Conservation (phyloP, 2,329 filamentous ascomycete species). For the Thermothelomyces thermophilus region DNA sequence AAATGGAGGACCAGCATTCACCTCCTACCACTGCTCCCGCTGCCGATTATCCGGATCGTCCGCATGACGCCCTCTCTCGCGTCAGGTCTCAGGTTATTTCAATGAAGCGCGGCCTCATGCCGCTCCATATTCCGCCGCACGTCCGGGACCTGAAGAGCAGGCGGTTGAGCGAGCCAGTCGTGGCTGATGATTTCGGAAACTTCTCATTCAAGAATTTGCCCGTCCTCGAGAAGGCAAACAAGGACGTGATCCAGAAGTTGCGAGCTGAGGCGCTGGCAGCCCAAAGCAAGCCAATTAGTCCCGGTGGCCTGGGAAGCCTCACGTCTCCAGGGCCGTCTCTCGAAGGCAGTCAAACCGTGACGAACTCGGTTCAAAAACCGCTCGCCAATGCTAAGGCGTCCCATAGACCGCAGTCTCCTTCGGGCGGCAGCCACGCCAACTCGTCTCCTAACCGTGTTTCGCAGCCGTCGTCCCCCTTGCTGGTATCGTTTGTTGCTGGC, state of each 20-base stretch:
- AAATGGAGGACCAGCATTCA: conserved; percentile 82
- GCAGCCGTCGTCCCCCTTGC: conserved; percentile 75
- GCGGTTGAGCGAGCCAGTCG: conserved; percentile 82
- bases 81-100: conserved; percentile 82
- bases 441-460: conserved; percentile 82
- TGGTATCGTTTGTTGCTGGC: conserved; percentile 91
- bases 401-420: conserved; percentile 81
- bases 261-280: conserved; percentile 78
- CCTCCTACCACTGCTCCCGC: conserved; percentile 63
- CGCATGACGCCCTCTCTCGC: conserved; percentile 87
- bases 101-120: conserved; percentile 87
- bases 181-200: conserved; percentile 86
- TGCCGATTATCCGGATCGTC: conserved; percentile 76
- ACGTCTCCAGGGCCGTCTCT: conserved; percentile 61
- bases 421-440: conserved; percentile 68
- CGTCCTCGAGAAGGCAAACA: conserved; percentile 95
- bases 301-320: conserved; percentile 36
- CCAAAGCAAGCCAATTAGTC: conserved; percentile 49
- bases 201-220: conserved; percentile 97
- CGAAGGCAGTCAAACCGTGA: conserved; percentile 78
- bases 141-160: conserved; percentile 85
- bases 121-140: conserved; percentile 91
- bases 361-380: conserved; percentile 73
- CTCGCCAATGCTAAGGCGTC: conserved; percentile 73
- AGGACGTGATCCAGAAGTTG: conserved; percentile 95